Conservation (phyloP, 169 alveolate genomes). For the Cryptosporidium canis region DNA sequence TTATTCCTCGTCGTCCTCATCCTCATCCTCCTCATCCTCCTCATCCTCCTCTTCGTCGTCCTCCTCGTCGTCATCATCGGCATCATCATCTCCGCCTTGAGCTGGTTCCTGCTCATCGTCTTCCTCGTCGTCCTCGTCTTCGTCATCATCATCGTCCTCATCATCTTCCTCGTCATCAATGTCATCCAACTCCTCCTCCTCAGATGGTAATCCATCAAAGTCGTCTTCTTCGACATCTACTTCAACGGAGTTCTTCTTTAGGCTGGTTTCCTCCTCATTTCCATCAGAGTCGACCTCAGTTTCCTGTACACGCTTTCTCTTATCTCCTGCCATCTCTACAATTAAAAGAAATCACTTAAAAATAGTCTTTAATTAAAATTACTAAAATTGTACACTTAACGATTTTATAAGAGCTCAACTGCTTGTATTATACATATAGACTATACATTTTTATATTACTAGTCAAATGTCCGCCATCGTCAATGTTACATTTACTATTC, state of each 20-base stretch:
- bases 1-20: conserved; percentile 57
- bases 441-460: conserved; percentile 13
- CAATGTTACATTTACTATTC: not conserved
- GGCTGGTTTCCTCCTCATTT: conserved; percentile 38
- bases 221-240: conserved; percentile 54
- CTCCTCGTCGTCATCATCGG: conserved; percentile 57
- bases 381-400: not conserved
- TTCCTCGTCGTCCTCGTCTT: conserved; percentile 61
- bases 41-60: conserved; percentile 67
- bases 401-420: not conserved
- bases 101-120: conserved; percentile 66
- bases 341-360: not conserved
- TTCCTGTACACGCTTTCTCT: conserved; percentile 68
- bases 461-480: not conserved
- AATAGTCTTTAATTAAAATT: not conserved
- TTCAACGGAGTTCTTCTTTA: conserved; percentile 45
- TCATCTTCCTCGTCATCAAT: conserved; percentile 67
- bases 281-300: conserved; percentile 55
- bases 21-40: conserved; percentile 49
- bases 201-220: conserved; percentile 69
- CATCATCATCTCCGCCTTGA: conserved; percentile 60
- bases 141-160: conserved; percentile 44
- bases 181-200: conserved; percentile 65
- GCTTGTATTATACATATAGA: conserved; percentile 5
- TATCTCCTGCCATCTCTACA: conserved; percentile 67